Conservation (phyloP, 2,329 filamentous ascomycete genomes). For the Graphilbum ipis-grandicollis region DNA sequence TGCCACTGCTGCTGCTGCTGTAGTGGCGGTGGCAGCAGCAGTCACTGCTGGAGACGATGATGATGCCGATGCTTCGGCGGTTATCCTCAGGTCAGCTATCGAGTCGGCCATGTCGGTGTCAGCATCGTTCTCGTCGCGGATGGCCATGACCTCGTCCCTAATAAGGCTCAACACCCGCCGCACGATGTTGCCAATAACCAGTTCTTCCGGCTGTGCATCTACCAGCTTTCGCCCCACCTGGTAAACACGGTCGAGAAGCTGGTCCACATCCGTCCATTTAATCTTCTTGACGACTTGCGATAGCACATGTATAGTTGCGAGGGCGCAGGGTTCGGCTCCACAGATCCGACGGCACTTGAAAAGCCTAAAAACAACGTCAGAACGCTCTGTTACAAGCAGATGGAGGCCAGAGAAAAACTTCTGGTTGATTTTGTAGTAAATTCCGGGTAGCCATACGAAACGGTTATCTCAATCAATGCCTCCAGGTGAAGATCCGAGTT, state of each 20-base stretch:
- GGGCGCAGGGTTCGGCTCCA: conserved; percentile 73
- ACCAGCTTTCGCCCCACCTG: conserved; percentile 62
- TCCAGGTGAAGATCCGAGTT: conserved; percentile 51
- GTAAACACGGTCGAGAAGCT: conserved; percentile 65
- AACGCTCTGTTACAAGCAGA: no score
- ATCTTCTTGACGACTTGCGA: conserved; percentile 71
- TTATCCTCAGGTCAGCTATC: conserved; percentile 13
- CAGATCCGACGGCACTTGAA: conserved; percentile 83
- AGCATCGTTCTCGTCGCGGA: conserved; percentile 38
- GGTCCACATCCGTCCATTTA: conserved; percentile 59
- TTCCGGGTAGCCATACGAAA: conserved; percentile 68
- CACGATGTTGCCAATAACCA: conserved; percentile 88
- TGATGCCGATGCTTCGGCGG: no score
- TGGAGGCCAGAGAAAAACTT: no score
- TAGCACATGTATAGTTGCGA: conserved; percentile 79
- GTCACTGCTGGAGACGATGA: no score
- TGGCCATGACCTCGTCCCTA: conserved; percentile 75
- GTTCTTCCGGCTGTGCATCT: conserved; percentile 73
- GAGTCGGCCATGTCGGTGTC: conserved; percentile 41
- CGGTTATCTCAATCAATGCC: conserved; percentile 64
- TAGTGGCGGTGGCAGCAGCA: conserved; percentile 22
- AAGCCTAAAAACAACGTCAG: no score
- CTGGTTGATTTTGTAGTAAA: no score
- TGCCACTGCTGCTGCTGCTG: no score
- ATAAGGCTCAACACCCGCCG: conserved; percentile 80